These are phyloP conservation scores for Cynara cardunculus DNA, from an alignment of 129 eudicot genomes.

Conservation along the genomic window DNA sequence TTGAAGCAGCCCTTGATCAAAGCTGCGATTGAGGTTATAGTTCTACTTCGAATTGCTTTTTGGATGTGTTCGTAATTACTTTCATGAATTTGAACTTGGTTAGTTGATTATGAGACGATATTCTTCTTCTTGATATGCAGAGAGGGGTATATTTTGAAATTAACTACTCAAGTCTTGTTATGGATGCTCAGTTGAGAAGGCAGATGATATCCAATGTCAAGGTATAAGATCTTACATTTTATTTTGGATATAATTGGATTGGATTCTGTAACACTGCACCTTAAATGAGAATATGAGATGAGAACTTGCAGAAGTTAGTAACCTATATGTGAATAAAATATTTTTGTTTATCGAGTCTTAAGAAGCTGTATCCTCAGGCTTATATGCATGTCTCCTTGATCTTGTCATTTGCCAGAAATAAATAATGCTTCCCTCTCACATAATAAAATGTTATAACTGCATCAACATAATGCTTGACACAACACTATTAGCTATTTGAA, in stretches of 20 bases:
- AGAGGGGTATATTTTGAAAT: conserved; percentile 91
- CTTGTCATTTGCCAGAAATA: background rate
- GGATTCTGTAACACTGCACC: background rate
- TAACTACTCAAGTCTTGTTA: conserved; percentile 58
- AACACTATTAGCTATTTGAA: background rate
- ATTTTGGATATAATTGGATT: background rate
- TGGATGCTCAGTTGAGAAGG: conserved; percentile 70
- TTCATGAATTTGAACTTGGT: background rate
- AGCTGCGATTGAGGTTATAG: conserved; percentile 71
- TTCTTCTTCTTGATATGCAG: conserved; percentile 43
- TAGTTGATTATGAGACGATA: background rate
- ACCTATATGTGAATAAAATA: background rate
- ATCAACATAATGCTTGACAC: background rate
- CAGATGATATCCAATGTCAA: conserved; percentile 74
- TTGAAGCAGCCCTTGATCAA: conserved; percentile 72
- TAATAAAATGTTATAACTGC: background rate
- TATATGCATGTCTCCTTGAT: background rate
- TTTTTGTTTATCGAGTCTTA: background rate
- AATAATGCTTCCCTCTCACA: too few relatives aligned
- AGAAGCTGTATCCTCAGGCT: background rate
- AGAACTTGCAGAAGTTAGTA: background rate
- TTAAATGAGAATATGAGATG: conserved; percentile 10
- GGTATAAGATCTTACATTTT: conserved; percentile 37
- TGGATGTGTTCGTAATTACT: background rate
- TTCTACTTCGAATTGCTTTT: background rate